Conservation (phyloP, 257 asterid species). For the Knoxia roxburghii region DNA sequence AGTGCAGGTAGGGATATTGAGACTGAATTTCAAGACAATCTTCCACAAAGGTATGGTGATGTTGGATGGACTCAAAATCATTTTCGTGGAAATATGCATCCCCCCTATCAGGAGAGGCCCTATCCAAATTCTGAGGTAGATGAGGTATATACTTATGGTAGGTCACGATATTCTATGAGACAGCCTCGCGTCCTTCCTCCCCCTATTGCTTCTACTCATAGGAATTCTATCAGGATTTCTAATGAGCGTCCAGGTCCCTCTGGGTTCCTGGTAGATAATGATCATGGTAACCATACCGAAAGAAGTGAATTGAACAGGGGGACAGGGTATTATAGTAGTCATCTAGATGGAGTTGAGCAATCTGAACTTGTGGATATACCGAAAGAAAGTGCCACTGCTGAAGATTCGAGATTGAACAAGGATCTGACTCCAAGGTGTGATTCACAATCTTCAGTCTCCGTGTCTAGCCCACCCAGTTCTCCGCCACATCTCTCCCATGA, state of each 20-base stretch:
- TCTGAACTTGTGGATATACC: constrained; percentile 34
- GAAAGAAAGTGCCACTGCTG: constrained; percentile 37
- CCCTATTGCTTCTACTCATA: constrained; percentile 61
- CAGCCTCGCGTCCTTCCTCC: constrained; percentile 98
- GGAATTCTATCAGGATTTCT: constrained; percentile 42
- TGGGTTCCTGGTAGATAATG: constrained; percentile 31
- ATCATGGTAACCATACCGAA: constrained; percentile 31
- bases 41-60: constrained; percentile 53
- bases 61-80: constrained; percentile 61
- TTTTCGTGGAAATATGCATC: constrained; percentile 28
- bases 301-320: constrained; percentile 43
- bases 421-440: constrained; percentile 55
- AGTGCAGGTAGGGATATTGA: constrained; percentile 55
- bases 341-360: constrained; percentile 44
- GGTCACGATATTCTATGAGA: constrained; percentile 77
- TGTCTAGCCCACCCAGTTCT: constrained; percentile 92
- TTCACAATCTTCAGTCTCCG: constrained; percentile 93
- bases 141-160: constrained; percentile 64
- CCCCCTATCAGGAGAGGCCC: constrained; percentile 51
- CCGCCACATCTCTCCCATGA: constrained; percentile 94
- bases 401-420: constrained; percentile 37
- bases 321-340: constrained; percentile 42
- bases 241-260: constrained; percentile 45
- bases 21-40: constrained; percentile 48
- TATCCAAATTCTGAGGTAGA: constrained; percentile 58